Conservation (phyloP, 1,284 basidiomycete genomes). For the Athelia psychrophila region DNA sequence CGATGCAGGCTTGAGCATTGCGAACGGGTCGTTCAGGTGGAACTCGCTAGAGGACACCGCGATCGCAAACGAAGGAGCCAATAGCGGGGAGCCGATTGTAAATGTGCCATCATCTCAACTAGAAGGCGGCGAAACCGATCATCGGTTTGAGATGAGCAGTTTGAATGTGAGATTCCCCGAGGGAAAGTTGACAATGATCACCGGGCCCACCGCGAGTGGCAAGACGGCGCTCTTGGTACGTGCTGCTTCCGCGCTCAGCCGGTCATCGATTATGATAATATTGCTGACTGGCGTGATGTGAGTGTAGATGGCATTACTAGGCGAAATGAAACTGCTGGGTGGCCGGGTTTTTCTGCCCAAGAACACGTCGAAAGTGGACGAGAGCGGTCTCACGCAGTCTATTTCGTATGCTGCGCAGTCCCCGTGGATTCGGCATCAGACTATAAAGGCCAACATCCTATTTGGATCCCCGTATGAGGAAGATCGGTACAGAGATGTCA, state of each 20-base stretch:
- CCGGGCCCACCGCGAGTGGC: conserved; percentile 76
- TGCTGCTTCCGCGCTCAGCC: conserved; percentile 2
- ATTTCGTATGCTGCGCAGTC: conserved; percentile 64
- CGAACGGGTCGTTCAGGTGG: conserved; percentile 70
- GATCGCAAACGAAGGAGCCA: conserved; percentile 5
- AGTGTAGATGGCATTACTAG: conserved; percentile 38
- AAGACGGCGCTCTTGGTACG: conserved; percentile 75
- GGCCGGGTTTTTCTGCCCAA: conserved; percentile 49
- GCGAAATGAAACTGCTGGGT: conserved; percentile 39
- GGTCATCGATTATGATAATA: not conserved
- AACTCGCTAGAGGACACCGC: conserved; percentile 50
- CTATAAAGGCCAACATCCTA: conserved; percentile 44
- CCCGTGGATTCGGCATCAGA: conserved; percentile 39
- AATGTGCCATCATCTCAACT: too few relatives aligned
- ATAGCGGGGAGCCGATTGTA: conserved; percentile 4
- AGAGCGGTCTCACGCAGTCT: conserved; percentile 51
- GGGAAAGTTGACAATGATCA: conserved; percentile 60
- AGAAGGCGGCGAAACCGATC: conserved; percentile 28
- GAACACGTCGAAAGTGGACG: conserved; percentile 40
- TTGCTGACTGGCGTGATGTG: conserved; percentile 2
- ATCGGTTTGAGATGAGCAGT: conserved; percentile 63
- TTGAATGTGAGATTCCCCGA: conserved; percentile 69
- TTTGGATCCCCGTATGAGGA: conserved; percentile 42
- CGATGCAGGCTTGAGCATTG: conserved; percentile 51
- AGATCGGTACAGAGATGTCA: conserved; percentile 36